These are phyloP conservation scores for Solanum chiquidenum DNA, from an alignment of 257 asterid genomes.

Conservation along the genomic window DNA sequence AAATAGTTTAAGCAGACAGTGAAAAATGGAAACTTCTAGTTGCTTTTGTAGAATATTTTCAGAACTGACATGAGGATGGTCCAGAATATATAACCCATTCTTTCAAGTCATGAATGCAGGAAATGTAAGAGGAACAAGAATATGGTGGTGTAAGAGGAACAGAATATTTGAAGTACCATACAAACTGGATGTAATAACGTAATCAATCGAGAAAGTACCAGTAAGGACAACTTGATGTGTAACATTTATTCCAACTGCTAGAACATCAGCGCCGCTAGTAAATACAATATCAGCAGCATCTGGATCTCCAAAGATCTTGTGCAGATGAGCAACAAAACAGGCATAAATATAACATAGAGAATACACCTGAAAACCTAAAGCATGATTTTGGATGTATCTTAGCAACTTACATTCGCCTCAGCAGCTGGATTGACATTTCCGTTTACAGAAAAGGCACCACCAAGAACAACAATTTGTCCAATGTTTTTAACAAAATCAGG, in stretches of 20 bases:
- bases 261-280: slow-evolving; percentile 95
- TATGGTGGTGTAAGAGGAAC: neutral
- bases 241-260: slow-evolving; percentile 85
- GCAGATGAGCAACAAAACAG: slow-evolving; percentile 7
- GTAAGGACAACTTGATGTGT: slow-evolving; percentile 92
- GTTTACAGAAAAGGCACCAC: slow-evolving; percentile 94
- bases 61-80: neutral
- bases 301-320: slow-evolving; percentile 93
- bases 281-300: slow-evolving; percentile 97
- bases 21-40: neutral
- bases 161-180: neutral
- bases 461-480: slow-evolving; percentile 82
- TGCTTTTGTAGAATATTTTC: neutral
- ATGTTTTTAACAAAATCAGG: slow-evolving; percentile 64
- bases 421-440: slow-evolving; percentile 99
- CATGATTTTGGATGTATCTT: neutral
- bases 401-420: slow-evolving; percentile 80
- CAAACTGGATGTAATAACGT: neutral
- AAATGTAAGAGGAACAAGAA: neutral
- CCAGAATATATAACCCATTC: neutral
- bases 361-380: neutral
- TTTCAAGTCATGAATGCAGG: neutral
- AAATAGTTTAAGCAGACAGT: neutral
- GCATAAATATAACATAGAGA: neutral
- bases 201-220: slow-evolving; percentile 28